A percentile compares a stretch with the other conserved stretches of the same genome.
These are phyloP conservation scores for Miscanthus lutarioriparius DNA, from an alignment of 176 grass and related monocot species.

Conservation along the genomic window DNA sequence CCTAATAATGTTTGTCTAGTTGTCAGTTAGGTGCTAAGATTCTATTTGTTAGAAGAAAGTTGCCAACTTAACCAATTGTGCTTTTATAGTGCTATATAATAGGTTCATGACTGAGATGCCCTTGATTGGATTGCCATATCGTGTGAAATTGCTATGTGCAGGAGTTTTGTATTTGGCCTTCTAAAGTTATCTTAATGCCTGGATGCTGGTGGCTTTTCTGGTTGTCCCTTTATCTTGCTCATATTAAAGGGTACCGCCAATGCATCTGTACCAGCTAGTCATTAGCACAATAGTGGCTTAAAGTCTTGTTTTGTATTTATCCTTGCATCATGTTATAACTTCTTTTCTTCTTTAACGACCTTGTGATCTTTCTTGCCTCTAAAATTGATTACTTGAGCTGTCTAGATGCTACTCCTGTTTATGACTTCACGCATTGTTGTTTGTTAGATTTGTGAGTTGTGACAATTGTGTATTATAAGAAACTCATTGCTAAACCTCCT, in stretches of 20 bases:
- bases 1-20: conserved; percentile 34
- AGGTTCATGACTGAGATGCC: conserved; percentile 21
- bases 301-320: background rate
- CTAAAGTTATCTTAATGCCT: conserved; percentile 22
- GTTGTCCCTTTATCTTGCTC: background rate
- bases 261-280: background rate
- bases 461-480: background rate
- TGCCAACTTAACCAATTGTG: conserved; percentile 29
- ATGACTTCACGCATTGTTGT: background rate
- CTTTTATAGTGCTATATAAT: conserved; percentile 23
- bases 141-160: background rate
- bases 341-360: background rate
- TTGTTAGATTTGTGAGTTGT: background rate
- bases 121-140: conserved; percentile 1
- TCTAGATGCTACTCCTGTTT: background rate
- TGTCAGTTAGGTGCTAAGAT: conserved; percentile 50
- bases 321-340: background rate
- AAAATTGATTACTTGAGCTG: background rate
- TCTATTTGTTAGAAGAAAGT: conserved; percentile 40
- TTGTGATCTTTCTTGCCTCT: background rate
- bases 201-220: background rate
- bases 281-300: background rate
- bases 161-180: background rate
- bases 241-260: background rate
- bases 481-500: background rate